Evolutionary conservation across 2,329 filamentous ascomycete species (phyloP), one percentile per base, ranked within the genome.

Genomic region (Cordyceps cateniannulata): DNA sequence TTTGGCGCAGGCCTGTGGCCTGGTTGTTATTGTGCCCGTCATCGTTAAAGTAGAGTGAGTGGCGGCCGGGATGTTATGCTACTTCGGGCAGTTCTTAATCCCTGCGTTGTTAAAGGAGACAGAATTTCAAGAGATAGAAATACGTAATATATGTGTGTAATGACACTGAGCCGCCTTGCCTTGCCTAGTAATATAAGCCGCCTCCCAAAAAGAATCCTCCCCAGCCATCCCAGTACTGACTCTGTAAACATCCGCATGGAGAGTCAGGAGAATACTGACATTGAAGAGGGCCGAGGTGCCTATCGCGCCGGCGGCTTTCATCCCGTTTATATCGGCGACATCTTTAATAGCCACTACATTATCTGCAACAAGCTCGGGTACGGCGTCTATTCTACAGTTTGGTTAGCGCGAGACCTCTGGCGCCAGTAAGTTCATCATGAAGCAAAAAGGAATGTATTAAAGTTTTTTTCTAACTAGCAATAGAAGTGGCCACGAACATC

Each of bases 331-430:
- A 2, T 56, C 25, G 8, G 35, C 35, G 53, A 56, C 42, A 47
- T 47, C 9, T 56, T 56, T n/a, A 35, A 47, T 14, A 3, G 5
- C 42, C 53, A 24, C 18, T 69, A 69, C 32, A 32, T 49, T 52
- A 48, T 68, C 22, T 29, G 66, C 3, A 63, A 62, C 14, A 69
- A 69, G 60, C 62, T 69, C 4, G 64, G 65, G 3, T 65, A 66
- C 27, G 66, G 68, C 5, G 56, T 48, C 10, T 67, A 62, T 44
- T 65, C 65, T 16, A 68, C 68, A 18, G 65, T 66, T 14, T 69
- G 66, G 66, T 63, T 69, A 5, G 68, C 64, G 16, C 44, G n/a
- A 2, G 63, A 65, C 9, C 14, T 8, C 47, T 32, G n/a, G 14
- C 38, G 54, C 16, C 16, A 49, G 54, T 54, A n/a, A 38, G 48